Evolutionary conservation across 148 eudicot genomes (phyloP).

Genomic region (Rhododendron kiyosumense): DNA sequence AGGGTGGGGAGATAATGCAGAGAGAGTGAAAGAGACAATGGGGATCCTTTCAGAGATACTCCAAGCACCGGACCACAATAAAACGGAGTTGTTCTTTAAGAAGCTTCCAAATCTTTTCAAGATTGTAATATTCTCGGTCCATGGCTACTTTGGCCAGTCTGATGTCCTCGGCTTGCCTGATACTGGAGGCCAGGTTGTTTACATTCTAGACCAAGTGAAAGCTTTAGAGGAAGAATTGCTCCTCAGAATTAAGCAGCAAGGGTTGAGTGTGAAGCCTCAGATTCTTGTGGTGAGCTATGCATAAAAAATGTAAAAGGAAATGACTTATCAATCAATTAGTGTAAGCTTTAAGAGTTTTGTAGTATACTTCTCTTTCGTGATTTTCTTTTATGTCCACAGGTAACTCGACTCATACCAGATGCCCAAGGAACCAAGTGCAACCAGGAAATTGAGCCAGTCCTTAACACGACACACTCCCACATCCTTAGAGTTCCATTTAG

Average conservation of each 20-base stretch:
- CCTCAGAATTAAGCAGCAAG: slow-evolving; percentile 51
- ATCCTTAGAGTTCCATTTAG: slow-evolving; percentile 56
- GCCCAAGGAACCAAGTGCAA: slow-evolving; percentile 56
- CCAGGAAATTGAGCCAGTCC: slow-evolving; percentile 54
- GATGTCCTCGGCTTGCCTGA: slow-evolving; percentile 68
- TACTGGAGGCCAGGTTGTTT: slow-evolving; percentile 79
- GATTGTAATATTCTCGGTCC: slow-evolving; percentile 47
- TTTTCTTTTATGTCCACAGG: slow-evolving; percentile 19
- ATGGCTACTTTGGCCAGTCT: slow-evolving; percentile 66
- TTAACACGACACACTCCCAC: slow-evolving; percentile 42
- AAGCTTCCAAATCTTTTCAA: slow-evolving; percentile 50
- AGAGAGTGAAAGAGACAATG: slow-evolving; percentile 45
- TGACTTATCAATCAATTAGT: not conserved
- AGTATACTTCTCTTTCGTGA: not conserved
- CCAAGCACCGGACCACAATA: slow-evolving; percentile 53
- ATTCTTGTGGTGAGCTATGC: slow-evolving; percentile 50
- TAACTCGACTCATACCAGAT: slow-evolving; percentile 63
- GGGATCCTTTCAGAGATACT: slow-evolving; percentile 50
- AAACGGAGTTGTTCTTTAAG: slow-evolving; percentile 39
- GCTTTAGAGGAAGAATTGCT: slow-evolving; percentile 62
- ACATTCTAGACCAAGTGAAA: slow-evolving; percentile 66
- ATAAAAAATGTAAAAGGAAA: not conserved
- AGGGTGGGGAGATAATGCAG: slow-evolving; percentile 65
- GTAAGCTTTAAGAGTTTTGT: not conserved
- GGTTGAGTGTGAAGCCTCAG: slow-evolving; percentile 51